Evolutionary conservation across 192 early-diverging fungal genomes (phyloP), one percentile per base, ranked within the genome.

Genomic region (Linnemannia zychae): DNA sequence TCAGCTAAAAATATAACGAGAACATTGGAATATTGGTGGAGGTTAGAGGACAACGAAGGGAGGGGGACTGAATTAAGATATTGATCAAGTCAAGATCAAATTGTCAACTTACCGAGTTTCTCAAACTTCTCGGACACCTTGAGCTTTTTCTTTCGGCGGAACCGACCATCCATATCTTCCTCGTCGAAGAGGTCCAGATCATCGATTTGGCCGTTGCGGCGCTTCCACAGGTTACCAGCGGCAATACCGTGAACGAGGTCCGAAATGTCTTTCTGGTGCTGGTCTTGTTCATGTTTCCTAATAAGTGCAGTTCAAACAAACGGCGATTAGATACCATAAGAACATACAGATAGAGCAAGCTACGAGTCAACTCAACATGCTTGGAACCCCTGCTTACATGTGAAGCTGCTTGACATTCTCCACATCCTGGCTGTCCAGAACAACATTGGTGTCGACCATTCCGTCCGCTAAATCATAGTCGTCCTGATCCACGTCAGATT

Each of bases 61-160:
- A n/a, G n/a, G n/a, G n/a, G n/a, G n/a, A n/a, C n/a, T n/a, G n/a
- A n/a, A n/a, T n/a, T n/a, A n/a, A n/a, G n/a, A n/a, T n/a, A n/a
- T n/a, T n/a, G n/a, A n/a, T n/a, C n/a, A n/a, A n/a, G n/a, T n/a
- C n/a, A n/a, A n/a, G n/a, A n/a, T n/a, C 28, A 1, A 77, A 67
- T 18, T 66, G 20, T 36, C 60, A 40, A 52, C 76, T 38, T 85
- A 79, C 82, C 82, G 34, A 85, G 77, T 40, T 76, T 79, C 48
- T 85, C 82, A 78, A 85, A 76, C 72, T 85, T 85, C 49, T 85
- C 82, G 0, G 77, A 79, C 15, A 85, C 73, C 53, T 85, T 85
- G 7, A 85, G 69, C 72, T 74, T 79, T 57, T 85, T 85, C 74
- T 85, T 85, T 44, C 82, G 48, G n/a, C 69, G 65, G 69, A 85